phyloP scores from a whole-genome alignment of 371 early-diverging fungal genomes.

The Chytridiales sp. region DNA sequence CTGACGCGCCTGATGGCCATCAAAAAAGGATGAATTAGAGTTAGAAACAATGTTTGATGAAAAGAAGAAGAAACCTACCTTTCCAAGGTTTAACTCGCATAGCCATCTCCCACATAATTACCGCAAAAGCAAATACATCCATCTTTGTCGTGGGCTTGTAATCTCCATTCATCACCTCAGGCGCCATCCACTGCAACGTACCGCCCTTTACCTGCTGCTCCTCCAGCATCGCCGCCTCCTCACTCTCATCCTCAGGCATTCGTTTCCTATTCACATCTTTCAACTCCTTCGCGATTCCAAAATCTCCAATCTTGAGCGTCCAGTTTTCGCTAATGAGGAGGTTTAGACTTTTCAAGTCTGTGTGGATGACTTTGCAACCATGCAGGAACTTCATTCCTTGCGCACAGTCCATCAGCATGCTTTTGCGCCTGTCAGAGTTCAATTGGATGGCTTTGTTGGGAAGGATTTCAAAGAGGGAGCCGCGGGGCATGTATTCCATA shows the following conservation, averaged over 20 bases:
- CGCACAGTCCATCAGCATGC: constrained; percentile 9
- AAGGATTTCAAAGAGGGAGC: constrained; percentile 19
- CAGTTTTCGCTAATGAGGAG: constrained; percentile 14
- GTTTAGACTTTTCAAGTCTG: constrained; percentile 19
- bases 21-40: too few relatives aligned
- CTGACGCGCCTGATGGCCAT: too few relatives aligned
- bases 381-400: constrained; percentile 15
- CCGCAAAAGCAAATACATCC: constrained; percentile 15
- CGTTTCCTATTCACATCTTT: too few relatives aligned
- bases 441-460: too few relatives aligned
- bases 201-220: constrained; percentile 19
- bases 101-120: constrained; percentile 19
- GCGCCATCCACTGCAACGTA: constrained; percentile 25
- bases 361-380: constrained; percentile 13
- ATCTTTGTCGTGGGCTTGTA: constrained; percentile 1
- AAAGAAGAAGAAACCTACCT: too few relatives aligned
- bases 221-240: too few relatives aligned
- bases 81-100: constrained; percentile 3
- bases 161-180: constrained; percentile 14
- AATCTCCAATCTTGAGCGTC: constrained; percentile 18
- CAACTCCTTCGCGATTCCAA: constrained; percentile 14
- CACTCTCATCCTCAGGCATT: too few relatives aligned
- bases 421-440: neutral
- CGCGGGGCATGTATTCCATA: constrained; percentile 14
- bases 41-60: too few relatives aligned